Conservation (phyloP, 2,329 filamentous ascomycete genomes). For the Cladosporium cucumerinum region DNA sequence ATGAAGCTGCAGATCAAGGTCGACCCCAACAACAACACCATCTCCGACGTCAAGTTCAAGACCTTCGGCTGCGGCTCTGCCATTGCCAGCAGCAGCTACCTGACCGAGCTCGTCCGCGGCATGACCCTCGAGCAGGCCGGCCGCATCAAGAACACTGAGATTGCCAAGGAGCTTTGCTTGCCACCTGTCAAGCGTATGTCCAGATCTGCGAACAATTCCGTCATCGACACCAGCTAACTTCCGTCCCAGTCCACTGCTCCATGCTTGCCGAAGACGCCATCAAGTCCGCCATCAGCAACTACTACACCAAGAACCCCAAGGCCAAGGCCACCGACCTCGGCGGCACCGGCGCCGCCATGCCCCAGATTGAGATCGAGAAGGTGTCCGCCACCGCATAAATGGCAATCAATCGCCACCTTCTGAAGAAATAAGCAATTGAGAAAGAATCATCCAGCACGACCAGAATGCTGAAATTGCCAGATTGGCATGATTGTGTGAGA, state of each 20-base stretch:
- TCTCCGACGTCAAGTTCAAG: conserved; percentile 96
- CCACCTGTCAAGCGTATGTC: conserved; percentile 75
- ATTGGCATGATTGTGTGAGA: background rate
- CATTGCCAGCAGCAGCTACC: conserved; percentile 89
- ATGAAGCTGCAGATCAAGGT: conserved; percentile 95
- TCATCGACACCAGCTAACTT: background rate
- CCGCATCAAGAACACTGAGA: conserved; percentile 94
- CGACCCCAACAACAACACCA: conserved; percentile 81
- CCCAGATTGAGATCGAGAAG: conserved; percentile 61
- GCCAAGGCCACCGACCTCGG: conserved; percentile 70
- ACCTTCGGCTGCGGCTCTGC: conserved; percentile 93
- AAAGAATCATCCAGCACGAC: conserved; percentile 4
- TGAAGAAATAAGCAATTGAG: background rate
- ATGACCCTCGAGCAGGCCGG: conserved; percentile 95
- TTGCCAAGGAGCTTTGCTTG: conserved; percentile 90
- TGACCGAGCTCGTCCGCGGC: conserved; percentile 90
- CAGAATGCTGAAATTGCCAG: conserved; percentile 2
- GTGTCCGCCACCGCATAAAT: conserved; percentile 33
- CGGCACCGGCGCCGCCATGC: conserved; percentile 67
- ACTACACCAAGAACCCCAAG: conserved; percentile 85
- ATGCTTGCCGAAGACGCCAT: conserved; percentile 92
- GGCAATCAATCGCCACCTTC: background rate
- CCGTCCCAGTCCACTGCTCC: conserved; percentile 71
- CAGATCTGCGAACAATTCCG: conserved; percentile 38
- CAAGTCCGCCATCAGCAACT: conserved; percentile 86